Conservation (phyloP, 305 asterid genomes). For the Solanum hybrid region DNA sequence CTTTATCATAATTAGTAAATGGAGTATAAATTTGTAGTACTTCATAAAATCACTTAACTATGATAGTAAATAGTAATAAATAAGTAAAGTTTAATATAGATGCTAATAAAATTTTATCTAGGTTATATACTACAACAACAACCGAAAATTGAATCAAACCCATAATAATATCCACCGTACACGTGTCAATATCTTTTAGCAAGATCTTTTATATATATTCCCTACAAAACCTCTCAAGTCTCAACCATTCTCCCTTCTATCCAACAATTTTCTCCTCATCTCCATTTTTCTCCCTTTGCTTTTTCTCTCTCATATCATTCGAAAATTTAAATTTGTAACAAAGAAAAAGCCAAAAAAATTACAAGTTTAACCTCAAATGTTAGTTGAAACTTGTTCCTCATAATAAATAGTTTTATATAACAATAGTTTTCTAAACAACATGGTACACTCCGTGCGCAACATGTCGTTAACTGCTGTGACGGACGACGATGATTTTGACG, state of each 20-base stretch:
- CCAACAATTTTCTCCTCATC: too few relatives aligned
- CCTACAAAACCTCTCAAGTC: slow-evolving; percentile 6
- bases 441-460: slow-evolving; percentile 30
- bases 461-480: slow-evolving; percentile 19
- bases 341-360: neutral
- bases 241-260: neutral
- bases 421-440: neutral
- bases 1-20: neutral
- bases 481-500: slow-evolving; percentile 21
- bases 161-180: neutral
- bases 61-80: neutral
- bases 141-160: neutral
- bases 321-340: neutral
- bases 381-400: slow-evolving; percentile 11
- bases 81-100: neutral
- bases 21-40: neutral
- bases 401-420: neutral
- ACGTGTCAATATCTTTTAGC: neutral
- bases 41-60: neutral
- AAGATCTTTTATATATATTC: neutral
- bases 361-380: slow-evolving; percentile 6
- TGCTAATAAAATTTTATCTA: neutral
- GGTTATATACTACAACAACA: neutral
- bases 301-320: neutral
- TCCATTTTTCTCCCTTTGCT: neutral